Base-by-base conservation (phyloP, 768 basidiomycete genomes). In the Trametes sanguinea region DNA sequence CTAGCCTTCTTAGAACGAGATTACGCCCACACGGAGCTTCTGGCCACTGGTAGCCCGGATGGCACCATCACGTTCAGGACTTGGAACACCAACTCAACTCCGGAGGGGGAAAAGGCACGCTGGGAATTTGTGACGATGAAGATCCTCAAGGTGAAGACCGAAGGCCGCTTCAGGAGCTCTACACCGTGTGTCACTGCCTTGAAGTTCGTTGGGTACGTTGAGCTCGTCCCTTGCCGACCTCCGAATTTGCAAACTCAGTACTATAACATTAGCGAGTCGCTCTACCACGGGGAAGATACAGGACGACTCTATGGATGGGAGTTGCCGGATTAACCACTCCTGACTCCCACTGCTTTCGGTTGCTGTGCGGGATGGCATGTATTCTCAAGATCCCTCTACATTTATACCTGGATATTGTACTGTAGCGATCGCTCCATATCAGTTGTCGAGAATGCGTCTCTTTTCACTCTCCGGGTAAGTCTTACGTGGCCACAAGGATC, bases 1-100 rank as follows among this genome's bases (percentile, higher is more conserved):
- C 74, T 97, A 53, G 87, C 89, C 0, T 96, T 96, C 77, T 89
- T 93, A 61, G 92, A 95, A 69, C 84, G 95, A 37, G 95, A 96
- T 68, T 96, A 91, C 72, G 86, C 90, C 0, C 80, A 83, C 62
- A 76, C 85, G 0, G 91, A 91, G 4, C 79, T 94, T 4, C 80
- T 97, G n/a, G 93, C 92, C 0, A 88, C 88, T 1, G 92, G 92
- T 3, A 83, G 86, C 5, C 78, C 85, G 1, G 90, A 92, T 64
- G 90, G 92, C 6, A 81, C 85, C 2, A 87, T 94, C 55, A 84
- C 85, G 0, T 76, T 97, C n/a, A 80, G 90, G 62, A 91, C 94
- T 1, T 94, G 94, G 89, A 89, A 85, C 14, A 82, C 90, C 0
- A 88, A 94, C 61, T 84, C 85, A 11, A 89, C 91, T 0, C 85